These are phyloP conservation scores for Abrus pulchellus DNA, from an alignment of 306 rosid genomes.

Conservation along the genomic window DNA sequence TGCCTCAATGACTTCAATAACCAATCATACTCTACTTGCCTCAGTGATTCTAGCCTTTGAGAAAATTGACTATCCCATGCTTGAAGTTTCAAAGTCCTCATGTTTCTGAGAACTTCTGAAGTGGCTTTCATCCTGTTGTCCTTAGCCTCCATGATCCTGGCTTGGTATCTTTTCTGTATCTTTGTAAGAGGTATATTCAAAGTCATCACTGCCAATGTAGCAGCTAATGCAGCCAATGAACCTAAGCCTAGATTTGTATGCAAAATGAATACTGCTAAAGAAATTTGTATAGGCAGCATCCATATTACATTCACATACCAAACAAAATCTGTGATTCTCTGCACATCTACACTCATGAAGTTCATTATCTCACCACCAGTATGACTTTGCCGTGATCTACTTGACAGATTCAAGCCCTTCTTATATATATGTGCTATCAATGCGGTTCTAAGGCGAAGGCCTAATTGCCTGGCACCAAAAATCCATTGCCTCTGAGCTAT, in stretches of 20 bases:
- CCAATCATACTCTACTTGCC: constrained; percentile 76
- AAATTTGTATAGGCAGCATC: constrained; percentile 94
- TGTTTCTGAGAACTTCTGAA: constrained; percentile 82
- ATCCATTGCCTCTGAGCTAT: constrained; percentile 95
- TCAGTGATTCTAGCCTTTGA: constrained; percentile 64
- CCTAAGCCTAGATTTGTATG: constrained; percentile 85
- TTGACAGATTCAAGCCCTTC: constrained; percentile 79
- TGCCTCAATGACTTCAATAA: constrained; percentile 73
- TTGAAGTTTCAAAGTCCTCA: constrained; percentile 92
- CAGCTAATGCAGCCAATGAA: constrained; percentile 75
- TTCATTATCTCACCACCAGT: constrained; percentile 92
- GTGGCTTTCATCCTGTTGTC: constrained; percentile 90
- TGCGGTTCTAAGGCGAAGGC: constrained; percentile 89
- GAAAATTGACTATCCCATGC: constrained; percentile 90
- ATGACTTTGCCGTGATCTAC: constrained; percentile 79
- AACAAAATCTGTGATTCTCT: constrained; percentile 86
- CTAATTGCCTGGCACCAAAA: constrained; percentile 92
- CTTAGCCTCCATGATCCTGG: constrained; percentile 93
- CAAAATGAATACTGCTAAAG: constrained; percentile 78
- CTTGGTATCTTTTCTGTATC: constrained; percentile 79
- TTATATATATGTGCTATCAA: constrained; percentile 79
- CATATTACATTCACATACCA: constrained; percentile 84
- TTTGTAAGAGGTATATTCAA: constrained; percentile 85
- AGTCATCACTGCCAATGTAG: constrained; percentile 78
- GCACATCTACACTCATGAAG: constrained; percentile 95